Evolutionary conservation across 768 basidiomycete genomes (phyloP).

Genomic region (Leccinum longicurvipes): DNA sequence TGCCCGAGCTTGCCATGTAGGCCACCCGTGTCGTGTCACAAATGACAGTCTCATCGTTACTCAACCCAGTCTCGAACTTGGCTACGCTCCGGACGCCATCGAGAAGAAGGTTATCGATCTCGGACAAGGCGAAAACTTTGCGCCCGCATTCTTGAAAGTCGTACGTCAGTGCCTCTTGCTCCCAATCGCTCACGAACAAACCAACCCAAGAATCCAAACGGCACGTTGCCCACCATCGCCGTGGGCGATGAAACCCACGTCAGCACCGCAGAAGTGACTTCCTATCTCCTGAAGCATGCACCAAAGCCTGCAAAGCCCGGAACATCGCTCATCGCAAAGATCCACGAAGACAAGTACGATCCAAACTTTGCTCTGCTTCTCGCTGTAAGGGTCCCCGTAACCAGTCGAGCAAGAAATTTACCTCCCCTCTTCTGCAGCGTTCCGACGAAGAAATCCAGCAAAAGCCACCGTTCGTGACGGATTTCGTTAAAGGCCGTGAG

Average conservation of each 20-base stretch:
- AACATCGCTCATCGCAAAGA: constrained; percentile 35
- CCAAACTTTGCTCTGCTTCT: constrained; percentile 50
- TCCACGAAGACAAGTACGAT: constrained; percentile 46
- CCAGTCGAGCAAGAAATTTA: not conserved
- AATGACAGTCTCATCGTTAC: not conserved
- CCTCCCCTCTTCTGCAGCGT: constrained; percentile 31
- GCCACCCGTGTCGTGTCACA: not conserved
- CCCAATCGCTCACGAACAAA: not conserved
- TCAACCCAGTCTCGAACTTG: constrained; percentile 41
- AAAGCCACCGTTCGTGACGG: constrained; percentile 31
- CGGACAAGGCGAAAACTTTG: constrained; percentile 46
- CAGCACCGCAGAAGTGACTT: constrained; percentile 39
- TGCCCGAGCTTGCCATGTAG: constrained; percentile 41
- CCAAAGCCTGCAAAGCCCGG: constrained; percentile 34
- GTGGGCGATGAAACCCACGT: constrained; percentile 36
- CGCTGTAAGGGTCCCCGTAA: constrained; percentile 28
- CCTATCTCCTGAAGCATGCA: constrained; percentile 40
- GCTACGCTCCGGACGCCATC: constrained; percentile 35
- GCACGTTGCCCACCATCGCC: constrained; percentile 42
- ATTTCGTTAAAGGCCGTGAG: constrained; percentile 42
- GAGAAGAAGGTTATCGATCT: constrained; percentile 40
- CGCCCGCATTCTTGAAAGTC: constrained; percentile 41
- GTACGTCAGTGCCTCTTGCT: constrained; percentile 19
- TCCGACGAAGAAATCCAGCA: constrained; percentile 45
- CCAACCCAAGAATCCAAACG: constrained; percentile 39